Evolutionary conservation across 495 filamentous ascomycete genomes (phyloP), one percentile per base, ranked within the genome.

Genomic region (Neurospora hispaniola): DNA sequence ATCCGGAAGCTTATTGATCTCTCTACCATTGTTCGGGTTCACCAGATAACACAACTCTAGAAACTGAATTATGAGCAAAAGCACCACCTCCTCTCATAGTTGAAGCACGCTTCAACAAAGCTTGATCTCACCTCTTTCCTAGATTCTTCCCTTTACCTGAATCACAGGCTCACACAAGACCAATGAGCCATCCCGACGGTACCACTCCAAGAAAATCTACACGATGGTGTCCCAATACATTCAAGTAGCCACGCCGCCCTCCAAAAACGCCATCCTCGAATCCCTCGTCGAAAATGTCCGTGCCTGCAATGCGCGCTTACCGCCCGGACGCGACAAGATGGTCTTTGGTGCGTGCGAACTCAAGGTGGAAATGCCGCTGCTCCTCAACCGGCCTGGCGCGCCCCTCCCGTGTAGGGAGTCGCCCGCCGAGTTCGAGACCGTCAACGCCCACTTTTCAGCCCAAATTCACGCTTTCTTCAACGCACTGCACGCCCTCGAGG

Each of bases 381-480:
- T 80, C 16, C 71, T 76, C 73, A 78, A 79, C 72, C 71, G 42
- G 41, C 69, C 70, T 38, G 72, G 69, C 44, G 74, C 70, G 69
- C 77, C 59, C 44, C 70, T 80, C 35, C 38, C 76, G 39, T 80
- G 76, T 35, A 42, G 75, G 71, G 78, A 80, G 74, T 71, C 76
- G 69, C 59, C 62, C 44, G 73, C 62, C 42, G 76, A 73, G 69
- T 76, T 76, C 69, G 73, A 76, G 72, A 59, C 23, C 42, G 68
- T 79, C 74, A 76, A 78, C 75, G 72, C 73, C 27, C 76, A 75
- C 42, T 77, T 77, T 70, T 77, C 74, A 43, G 78, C 76, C 62
- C 75, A 80, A 74, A 39, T 80, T 2, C 79, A 80, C 69, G 74
- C 77, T 23, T 75, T 76, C 31, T 77, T 78, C 74, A 70, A 76